phyloP scores from a whole-genome alignment of 73 alveolate species.

The Paramecium pentaurelia region DNA sequence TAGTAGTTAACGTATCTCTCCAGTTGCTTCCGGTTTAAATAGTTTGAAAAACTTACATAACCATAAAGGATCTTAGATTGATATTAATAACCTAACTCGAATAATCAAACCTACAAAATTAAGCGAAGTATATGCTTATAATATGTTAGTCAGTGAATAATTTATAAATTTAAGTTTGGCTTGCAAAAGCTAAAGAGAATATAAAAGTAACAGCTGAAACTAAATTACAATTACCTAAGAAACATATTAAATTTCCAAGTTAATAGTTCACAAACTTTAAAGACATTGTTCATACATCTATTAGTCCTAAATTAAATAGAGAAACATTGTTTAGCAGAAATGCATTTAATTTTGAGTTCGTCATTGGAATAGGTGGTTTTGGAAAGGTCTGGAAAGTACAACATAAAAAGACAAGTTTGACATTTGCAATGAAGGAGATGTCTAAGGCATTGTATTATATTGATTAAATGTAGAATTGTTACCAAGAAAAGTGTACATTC shows the following conservation, averaged over 20 bases:
- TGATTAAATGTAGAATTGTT: conserved; percentile 60
- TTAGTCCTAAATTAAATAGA: neutral
- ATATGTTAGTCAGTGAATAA: neutral
- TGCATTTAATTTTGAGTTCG: neutral
- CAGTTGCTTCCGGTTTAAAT: neutral
- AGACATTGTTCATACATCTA: neutral
- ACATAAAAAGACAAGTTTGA: conserved; percentile 56
- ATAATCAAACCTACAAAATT: neutral
- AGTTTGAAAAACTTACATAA: neutral
- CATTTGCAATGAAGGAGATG: conserved; percentile 75
- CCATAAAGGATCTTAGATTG: neutral
- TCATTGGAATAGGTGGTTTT: conserved; percentile 81
- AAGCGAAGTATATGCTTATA: neutral
- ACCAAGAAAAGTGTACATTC: conserved; percentile 77
- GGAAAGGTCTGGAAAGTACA: conserved; percentile 83
- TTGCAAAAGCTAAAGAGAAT: neutral
- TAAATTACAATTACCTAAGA: neutral
- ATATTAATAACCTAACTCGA: neutral
- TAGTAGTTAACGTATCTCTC: neutral
- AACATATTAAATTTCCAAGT: neutral
- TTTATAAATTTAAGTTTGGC: neutral
- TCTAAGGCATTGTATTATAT: conserved; percentile 68
- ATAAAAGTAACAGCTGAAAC: neutral
- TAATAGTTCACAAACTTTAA: neutral
- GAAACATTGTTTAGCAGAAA: neutral